A percentile compares a stretch with the other conserved stretches of the same genome.
Evolutionary conservation across 495 filamentous ascomycete species (phyloP).

Genomic region (Hyaloscypha variabilis): DNA sequence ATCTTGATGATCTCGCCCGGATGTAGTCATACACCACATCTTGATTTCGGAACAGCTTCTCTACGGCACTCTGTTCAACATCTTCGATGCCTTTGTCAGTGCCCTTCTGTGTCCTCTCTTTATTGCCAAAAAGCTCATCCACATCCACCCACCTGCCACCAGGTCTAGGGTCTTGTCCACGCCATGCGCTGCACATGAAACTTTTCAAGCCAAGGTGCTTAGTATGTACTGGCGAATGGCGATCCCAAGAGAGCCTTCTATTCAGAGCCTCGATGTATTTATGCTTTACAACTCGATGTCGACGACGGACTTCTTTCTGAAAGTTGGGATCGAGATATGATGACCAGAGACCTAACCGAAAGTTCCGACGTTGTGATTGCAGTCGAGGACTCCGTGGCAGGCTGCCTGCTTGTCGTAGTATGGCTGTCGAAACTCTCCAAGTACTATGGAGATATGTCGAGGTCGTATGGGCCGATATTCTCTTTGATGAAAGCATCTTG

Average conservation of each 20-base stretch:
- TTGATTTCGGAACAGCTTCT: slow-evolving; percentile 15
- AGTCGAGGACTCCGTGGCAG: slow-evolving; percentile 20
- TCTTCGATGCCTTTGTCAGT: slow-evolving; percentile 20
- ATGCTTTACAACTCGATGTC: slow-evolving; percentile 39
- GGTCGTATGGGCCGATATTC: slow-evolving; percentile 8
- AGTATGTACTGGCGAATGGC: slow-evolving; percentile 25
- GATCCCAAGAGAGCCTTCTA: slow-evolving; percentile 42
- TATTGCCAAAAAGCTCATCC: slow-evolving; percentile 18
- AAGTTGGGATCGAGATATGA: slow-evolving; percentile 42
- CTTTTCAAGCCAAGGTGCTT: slow-evolving; percentile 36
- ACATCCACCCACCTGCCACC: slow-evolving; percentile 27
- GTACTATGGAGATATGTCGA: slow-evolving; percentile 1
- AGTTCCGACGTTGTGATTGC: slow-evolving; percentile 44
- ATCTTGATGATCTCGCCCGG: neutral
- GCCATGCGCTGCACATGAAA: slow-evolving; percentile 41
- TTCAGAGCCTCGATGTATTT: slow-evolving; percentile 44
- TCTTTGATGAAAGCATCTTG: slow-evolving; percentile 27
- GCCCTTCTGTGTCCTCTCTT: neutral
- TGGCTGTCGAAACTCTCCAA: neutral
- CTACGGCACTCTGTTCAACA: slow-evolving; percentile 21
- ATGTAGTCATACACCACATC: slow-evolving; percentile 5
- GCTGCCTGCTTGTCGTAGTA: slow-evolving; percentile 22
- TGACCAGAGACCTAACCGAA: slow-evolving; percentile 48
- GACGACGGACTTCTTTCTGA: slow-evolving; percentile 42
- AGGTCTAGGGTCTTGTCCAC: slow-evolving; percentile 11